Evolutionary conservation across 768 basidiomycete genomes (phyloP).

Genomic region (Coprinopsis marcescibilis): DNA sequence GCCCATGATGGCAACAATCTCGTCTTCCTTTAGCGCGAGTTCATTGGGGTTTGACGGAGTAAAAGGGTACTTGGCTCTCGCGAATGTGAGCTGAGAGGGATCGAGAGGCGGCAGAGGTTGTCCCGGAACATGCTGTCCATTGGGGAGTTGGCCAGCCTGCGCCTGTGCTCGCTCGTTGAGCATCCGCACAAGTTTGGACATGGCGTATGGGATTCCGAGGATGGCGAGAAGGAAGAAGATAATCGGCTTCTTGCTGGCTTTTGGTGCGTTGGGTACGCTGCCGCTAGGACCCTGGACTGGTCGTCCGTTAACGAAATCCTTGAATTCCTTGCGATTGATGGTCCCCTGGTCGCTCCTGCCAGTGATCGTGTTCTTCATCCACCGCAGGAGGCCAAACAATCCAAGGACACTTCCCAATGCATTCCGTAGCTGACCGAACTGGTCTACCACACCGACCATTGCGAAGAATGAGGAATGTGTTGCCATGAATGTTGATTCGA

Average conservation of each 20-base stretch:
- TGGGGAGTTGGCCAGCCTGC: conserved; percentile 22
- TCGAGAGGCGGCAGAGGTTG: conserved; percentile 55
- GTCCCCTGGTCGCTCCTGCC: conserved; percentile 29
- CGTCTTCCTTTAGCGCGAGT: conserved; percentile 72
- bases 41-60: conserved; percentile 67
- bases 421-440: conserved; percentile 85
- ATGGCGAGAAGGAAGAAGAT: conserved; percentile 91
- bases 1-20: conserved; percentile 86
- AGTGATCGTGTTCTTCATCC: conserved; percentile 66
- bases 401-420: conserved; percentile 92
- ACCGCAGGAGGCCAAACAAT: conserved; percentile 83
- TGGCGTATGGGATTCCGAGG: conserved; percentile 88
- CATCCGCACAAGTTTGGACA: conserved; percentile 82
- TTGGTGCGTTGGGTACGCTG: conserved; percentile 33
- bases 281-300: conserved; percentile 46
- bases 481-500: conserved; percentile 96
- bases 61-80: conserved; percentile 74
- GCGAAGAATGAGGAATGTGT: conserved; percentile 94
- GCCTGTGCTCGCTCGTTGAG: conserved; percentile 59
- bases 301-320: conserved; percentile 65
- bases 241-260: conserved; percentile 83
- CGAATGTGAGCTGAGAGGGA: conserved; percentile 75
- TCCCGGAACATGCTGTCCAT: too few relatives aligned
- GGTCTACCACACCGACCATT: conserved; percentile 95
- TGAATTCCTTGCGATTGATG: conserved; percentile 58